A percentile compares a stretch with the other conserved stretches of the same genome.
These are phyloP conservation scores for Collybia sordida DNA, from an alignment of 768 basidiomycete species.

Conservation along the genomic window DNA sequence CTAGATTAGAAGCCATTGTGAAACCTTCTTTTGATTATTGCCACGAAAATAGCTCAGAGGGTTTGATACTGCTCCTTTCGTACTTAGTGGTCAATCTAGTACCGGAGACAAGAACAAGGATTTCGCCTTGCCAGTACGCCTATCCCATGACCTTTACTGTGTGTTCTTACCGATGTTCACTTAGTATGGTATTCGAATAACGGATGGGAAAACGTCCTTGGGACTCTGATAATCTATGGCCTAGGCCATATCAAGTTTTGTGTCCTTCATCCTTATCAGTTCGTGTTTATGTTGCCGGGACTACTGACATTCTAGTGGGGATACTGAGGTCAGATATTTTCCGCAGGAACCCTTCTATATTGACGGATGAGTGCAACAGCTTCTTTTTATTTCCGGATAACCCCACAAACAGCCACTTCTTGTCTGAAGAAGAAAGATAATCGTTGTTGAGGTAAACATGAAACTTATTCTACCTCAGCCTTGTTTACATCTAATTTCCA, in stretches of 20 bases:
- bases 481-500: slow-evolving; percentile 9
- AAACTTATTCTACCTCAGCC: no score
- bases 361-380: slow-evolving; percentile 20
- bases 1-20: no score
- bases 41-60: slow-evolving; percentile 24
- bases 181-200: slow-evolving; percentile 30
- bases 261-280: slow-evolving; percentile 25
- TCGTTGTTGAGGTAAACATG: slow-evolving; percentile 15
- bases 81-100: slow-evolving; percentile 34
- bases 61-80: slow-evolving; percentile 29
- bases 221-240: slow-evolving; percentile 34
- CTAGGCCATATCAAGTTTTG: slow-evolving; percentile 28
- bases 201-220: slow-evolving; percentile 33
- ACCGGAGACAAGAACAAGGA: slow-evolving; percentile 34
- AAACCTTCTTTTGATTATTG: no score
- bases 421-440: slow-evolving; percentile 26
- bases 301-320: slow-evolving; percentile 24
- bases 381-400: slow-evolving; percentile 33
- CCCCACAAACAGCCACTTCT: slow-evolving; percentile 27
- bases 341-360: no score
- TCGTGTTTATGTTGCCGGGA: slow-evolving; percentile 28
- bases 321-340: slow-evolving; percentile 4
- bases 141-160: not conserved
- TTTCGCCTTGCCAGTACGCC: slow-evolving; percentile 27
- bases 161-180: not conserved